Conservation (phyloP, 768 basidiomycete genomes). For the Collybiopsis confluens region DNA sequence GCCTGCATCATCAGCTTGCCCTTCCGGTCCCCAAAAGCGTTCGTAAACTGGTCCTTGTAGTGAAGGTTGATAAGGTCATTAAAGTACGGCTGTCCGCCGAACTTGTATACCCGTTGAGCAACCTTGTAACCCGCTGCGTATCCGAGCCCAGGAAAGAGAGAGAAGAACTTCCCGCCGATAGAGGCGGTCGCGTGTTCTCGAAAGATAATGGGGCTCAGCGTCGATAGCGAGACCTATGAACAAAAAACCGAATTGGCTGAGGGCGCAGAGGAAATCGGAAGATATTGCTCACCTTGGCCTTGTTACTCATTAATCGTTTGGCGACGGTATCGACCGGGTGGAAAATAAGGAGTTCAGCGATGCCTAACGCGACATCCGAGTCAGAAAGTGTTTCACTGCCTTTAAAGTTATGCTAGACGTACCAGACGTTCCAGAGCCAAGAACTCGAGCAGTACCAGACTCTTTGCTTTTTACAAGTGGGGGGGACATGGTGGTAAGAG, state of each 20-base stretch:
- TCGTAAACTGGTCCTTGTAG: slow-evolving; percentile 79
- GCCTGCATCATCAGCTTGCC: slow-evolving; percentile 97
- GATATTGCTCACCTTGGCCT: slow-evolving; percentile 56
- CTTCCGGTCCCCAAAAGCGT: slow-evolving; percentile 86
- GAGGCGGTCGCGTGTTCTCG: slow-evolving; percentile 73
- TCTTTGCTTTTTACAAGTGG: slow-evolving; percentile 64
- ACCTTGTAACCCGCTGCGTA: slow-evolving; percentile 99
- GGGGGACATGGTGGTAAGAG: slow-evolving; percentile 34
- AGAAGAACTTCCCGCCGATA: slow-evolving; percentile 65
- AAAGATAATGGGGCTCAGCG: slow-evolving; percentile 81
- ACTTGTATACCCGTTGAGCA: slow-evolving; percentile 92
- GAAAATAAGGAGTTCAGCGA: slow-evolving; percentile 93
- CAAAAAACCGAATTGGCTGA: neutral
- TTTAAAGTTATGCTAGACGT: slow-evolving; percentile 19
- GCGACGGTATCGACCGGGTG: slow-evolving; percentile 97
- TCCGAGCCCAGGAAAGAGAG: slow-evolving; percentile 96
- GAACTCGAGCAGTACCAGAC: slow-evolving; percentile 83
- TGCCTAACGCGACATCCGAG: slow-evolving; percentile 43
- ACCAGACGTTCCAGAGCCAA: slow-evolving; percentile 94
- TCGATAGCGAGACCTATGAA: slow-evolving; percentile 63
- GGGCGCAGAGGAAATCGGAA: too few species aligned
- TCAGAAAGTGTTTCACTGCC: too few species aligned
- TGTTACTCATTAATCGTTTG: slow-evolving; percentile 99
- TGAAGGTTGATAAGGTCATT: slow-evolving; percentile 84
- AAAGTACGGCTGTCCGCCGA: slow-evolving; percentile 98